Conservation (phyloP, 2,329 filamentous ascomycete genomes). For the Colletotrichum gloeosporioides region DNA sequence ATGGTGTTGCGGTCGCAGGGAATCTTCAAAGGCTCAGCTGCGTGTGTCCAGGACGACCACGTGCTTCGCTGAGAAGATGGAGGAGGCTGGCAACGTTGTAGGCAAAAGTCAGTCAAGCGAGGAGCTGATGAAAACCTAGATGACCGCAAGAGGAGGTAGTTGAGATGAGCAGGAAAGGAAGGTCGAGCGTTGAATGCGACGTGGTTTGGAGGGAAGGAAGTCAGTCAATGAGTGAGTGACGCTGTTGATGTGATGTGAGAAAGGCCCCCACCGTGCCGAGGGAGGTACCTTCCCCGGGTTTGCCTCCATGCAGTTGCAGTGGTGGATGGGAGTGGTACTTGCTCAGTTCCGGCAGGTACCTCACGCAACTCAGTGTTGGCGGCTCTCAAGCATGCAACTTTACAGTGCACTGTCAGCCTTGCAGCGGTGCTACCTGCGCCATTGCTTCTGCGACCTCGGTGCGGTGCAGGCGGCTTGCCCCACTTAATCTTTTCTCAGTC, state of each 20-base stretch:
- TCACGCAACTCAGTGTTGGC: not conserved
- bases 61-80: not conserved
- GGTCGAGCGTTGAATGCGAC: not conserved
- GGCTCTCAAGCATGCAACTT: not conserved
- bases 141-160: not conserved
- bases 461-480: not conserved
- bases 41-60: not conserved
- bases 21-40: not conserved
- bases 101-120: not conserved
- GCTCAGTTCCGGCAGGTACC: not conserved
- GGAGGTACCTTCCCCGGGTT: not conserved
- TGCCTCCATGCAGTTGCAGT: not conserved
- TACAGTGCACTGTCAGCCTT: not conserved
- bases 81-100: not conserved
- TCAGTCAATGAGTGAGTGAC: not conserved
- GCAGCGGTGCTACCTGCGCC: not conserved
- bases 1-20: not conserved
- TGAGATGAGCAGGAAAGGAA: not conserved
- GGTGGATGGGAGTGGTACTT: not conserved
- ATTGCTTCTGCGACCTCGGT: not conserved
- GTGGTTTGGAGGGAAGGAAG: not conserved
- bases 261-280: not conserved
- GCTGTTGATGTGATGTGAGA: not conserved
- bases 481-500: not conserved
- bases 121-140: not conserved